Percentiles rank a stretch among this genome's conserved stretches.
Conservation (phyloP, 192 early-diverging fungal species). For the Chytriomyces sp. region DNA sequence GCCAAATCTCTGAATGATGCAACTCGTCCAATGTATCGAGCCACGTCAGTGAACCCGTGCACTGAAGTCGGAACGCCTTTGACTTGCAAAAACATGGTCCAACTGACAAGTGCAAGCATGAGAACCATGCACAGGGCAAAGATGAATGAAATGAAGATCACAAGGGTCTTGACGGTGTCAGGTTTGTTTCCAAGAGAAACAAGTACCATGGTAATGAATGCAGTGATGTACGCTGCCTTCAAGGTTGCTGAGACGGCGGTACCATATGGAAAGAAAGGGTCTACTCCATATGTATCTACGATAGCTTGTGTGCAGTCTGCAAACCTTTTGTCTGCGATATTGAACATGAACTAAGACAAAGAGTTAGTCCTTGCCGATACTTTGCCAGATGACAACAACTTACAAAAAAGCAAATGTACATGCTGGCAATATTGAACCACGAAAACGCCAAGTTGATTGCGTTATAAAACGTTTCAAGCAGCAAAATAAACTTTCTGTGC, state of each 20-base stretch:
- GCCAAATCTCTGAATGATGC: slow-evolving; percentile 50
- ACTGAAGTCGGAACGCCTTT: slow-evolving; percentile 28
- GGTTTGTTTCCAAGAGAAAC: slow-evolving; percentile 18
- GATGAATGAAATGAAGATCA: slow-evolving; percentile 59
- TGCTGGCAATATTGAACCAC: slow-evolving; percentile 60
- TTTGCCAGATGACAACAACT: slow-evolving; percentile 27
- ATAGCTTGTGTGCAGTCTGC: background rate
- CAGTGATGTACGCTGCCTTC: slow-evolving; percentile 31
- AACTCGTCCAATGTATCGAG: slow-evolving; percentile 31
- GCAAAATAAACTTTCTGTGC: slow-evolving; percentile 60
- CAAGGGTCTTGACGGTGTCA: background rate
- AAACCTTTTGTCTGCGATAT: slow-evolving; percentile 17
- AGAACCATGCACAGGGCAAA: slow-evolving; percentile 53
- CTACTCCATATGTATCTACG: background rate
- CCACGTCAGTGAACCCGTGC: slow-evolving; percentile 19
- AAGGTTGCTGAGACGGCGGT: slow-evolving; percentile 24
- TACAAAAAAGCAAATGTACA: slow-evolving; percentile 60
- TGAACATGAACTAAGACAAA: slow-evolving; percentile 32
- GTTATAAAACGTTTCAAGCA: slow-evolving; percentile 72
- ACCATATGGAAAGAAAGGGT: slow-evolving; percentile 42
- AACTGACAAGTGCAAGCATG: slow-evolving; percentile 51
- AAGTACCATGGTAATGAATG: slow-evolving; percentile 18
- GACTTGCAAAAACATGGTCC: slow-evolving; percentile 28
- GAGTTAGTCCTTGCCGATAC: background rate
- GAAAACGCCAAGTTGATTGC: slow-evolving; percentile 58